Percentiles rank a stretch among this genome's conserved stretches.
phyloP scores from a whole-genome alignment of 2,329 filamentous ascomycete species.

The Cladophialophora yegresii region DNA sequence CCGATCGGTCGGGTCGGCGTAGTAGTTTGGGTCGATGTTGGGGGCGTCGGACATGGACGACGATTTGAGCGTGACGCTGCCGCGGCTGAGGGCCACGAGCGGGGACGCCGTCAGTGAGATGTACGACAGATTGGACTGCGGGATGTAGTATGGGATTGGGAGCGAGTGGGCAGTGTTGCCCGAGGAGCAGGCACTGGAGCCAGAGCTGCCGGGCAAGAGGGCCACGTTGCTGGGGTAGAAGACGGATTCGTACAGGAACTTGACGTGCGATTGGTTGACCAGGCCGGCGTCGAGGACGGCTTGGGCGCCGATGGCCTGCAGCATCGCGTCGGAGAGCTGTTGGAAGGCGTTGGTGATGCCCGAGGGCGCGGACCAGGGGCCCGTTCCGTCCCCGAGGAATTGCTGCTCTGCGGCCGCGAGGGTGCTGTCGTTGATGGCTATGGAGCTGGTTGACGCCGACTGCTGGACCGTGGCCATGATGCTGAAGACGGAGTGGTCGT shows the following conservation, averaged over 20 bases:
- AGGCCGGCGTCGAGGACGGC: conserved; percentile 33
- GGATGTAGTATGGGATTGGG: conserved; percentile 13
- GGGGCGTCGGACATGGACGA: conserved; percentile 22
- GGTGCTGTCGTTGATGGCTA: conserved; percentile 36
- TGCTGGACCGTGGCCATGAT: conserved; percentile 37
- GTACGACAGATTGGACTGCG: conserved; percentile 39
- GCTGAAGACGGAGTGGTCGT: conserved; percentile 37
- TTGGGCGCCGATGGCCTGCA: conserved; percentile 34
- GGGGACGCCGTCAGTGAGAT: conserved; percentile 40
- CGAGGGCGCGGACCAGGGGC: conserved; percentile 40
- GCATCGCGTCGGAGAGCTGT: conserved; percentile 31
- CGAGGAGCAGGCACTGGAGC: not conserved
- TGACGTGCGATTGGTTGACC: conserved; percentile 37
- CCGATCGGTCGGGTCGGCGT: conserved; percentile 27
- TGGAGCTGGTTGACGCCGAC: conserved; percentile 36
- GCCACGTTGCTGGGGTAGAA: conserved; percentile 37
- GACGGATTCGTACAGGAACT: conserved; percentile 36
- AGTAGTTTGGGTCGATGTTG: conserved; percentile 35
- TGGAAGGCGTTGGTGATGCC: conserved; percentile 43
- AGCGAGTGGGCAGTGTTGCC: not conserved
- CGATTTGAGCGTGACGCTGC: conserved; percentile 32
- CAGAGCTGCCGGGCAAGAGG: conserved; percentile 8
- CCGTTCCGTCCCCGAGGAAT: conserved; percentile 39
- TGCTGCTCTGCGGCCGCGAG: conserved; percentile 38
- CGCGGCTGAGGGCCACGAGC: conserved; percentile 34